phyloP scores from a whole-genome alignment of 805 yeast species.

The Pichia nanzhaoensis region DNA sequence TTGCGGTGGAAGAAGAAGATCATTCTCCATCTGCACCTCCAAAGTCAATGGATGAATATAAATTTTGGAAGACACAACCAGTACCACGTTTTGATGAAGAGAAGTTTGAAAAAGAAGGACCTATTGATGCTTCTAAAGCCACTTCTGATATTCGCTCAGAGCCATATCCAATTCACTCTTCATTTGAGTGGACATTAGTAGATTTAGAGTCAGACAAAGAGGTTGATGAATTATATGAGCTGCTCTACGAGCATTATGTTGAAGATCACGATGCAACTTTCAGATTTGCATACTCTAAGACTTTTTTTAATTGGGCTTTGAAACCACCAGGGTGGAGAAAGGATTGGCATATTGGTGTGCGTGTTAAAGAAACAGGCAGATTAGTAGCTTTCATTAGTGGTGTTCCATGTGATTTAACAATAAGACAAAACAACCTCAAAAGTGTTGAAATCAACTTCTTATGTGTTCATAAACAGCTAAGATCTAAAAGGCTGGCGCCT shows the following conservation, averaged over 20 bases:
- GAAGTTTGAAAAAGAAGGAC: slow-evolving; percentile 62
- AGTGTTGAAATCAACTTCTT: slow-evolving; percentile 89
- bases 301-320: slow-evolving; percentile 87
- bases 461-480: slow-evolving; percentile 87
- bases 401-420: slow-evolving; percentile 64
- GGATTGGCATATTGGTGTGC: slow-evolving; percentile 91
- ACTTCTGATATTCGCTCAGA: slow-evolving; percentile 64
- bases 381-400: slow-evolving; percentile 91
- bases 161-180: slow-evolving; percentile 67
- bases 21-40: slow-evolving; percentile 50
- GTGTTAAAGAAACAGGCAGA: slow-evolving; percentile 69
- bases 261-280: slow-evolving; percentile 91
- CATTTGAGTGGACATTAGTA: slow-evolving; percentile 84
- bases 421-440: slow-evolving; percentile 42
- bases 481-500: slow-evolving; percentile 93
- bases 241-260: slow-evolving; percentile 85
- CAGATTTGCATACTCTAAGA: slow-evolving; percentile 80
- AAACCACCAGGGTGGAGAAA: slow-evolving; percentile 87
- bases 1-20: slow-evolving; percentile 49
- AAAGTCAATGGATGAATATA: slow-evolving; percentile 80
- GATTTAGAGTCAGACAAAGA: slow-evolving; percentile 52
- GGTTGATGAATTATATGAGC: slow-evolving; percentile 68
- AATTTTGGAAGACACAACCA: slow-evolving; percentile 98
- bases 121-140: slow-evolving; percentile 62
- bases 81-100: slow-evolving; percentile 71